These are phyloP conservation scores for Crithidia bombi DNA, from an alignment of 208 protist genomes.

Conservation along the genomic window DNA sequence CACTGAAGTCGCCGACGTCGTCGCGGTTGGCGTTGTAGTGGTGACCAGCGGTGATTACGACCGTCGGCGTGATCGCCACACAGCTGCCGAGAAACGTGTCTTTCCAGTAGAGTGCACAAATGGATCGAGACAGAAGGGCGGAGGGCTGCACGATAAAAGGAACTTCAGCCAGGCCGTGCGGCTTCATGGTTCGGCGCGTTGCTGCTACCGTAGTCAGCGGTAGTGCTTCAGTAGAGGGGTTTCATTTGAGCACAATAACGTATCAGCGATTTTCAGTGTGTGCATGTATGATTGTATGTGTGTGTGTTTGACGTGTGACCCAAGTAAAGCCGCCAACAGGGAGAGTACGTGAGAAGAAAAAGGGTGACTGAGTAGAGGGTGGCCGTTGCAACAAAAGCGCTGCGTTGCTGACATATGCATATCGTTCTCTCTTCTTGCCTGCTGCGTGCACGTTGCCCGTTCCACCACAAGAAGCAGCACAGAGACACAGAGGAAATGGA, in stretches of 20 bases:
- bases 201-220: no score
- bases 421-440: no score
- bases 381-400: not conserved
- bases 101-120: conserved; percentile 80
- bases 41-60: conserved; percentile 80
- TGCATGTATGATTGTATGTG: no score
- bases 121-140: conserved; percentile 34
- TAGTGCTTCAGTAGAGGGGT: no score
- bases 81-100: conserved; percentile 80
- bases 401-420: no score
- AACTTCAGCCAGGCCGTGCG: conserved; percentile 48
- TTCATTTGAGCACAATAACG: no score
- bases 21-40: conserved; percentile 82
- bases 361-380: not conserved
- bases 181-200: conserved; percentile 35
- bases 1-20: conserved; percentile 80
- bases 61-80: conserved; percentile 56
- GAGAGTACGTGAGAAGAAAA: not conserved
- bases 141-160: conserved; percentile 45
- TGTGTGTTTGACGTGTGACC: no score
- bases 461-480: no score
- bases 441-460: no score
- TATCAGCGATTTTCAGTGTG: no score
- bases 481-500: not conserved
- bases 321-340: not conserved